A percentile compares a stretch with the other conserved stretches of the same genome.
phyloP scores from a whole-genome alignment of 2,329 filamentous ascomycete species.

The Dendryphion nanum region DNA sequence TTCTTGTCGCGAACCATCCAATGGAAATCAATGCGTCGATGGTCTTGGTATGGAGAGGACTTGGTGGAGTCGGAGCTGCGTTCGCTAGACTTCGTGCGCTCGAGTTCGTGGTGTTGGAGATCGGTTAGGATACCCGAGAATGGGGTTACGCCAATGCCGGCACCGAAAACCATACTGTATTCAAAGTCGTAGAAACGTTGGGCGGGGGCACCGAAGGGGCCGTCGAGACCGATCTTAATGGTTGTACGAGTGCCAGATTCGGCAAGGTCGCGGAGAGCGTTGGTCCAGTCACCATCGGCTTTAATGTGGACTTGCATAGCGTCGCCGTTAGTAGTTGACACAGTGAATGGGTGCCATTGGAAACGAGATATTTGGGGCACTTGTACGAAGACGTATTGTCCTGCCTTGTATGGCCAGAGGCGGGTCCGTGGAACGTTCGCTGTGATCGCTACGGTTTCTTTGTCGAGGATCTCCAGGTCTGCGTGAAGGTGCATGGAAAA shows the following conservation, averaged over 20 bases:
- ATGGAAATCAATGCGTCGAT: conserved; percentile 58
- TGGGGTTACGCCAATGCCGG: conserved; percentile 59
- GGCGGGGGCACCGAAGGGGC: conserved; percentile 58
- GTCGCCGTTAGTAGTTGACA: conserved; percentile 54
- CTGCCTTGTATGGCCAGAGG: conserved; percentile 56
- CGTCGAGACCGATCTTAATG: conserved; percentile 56
- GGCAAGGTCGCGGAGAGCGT: conserved; percentile 45
- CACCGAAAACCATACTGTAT: conserved; percentile 56
- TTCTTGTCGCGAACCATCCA: conserved; percentile 61
- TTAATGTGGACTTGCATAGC: conserved; percentile 59
- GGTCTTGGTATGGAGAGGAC: conserved; percentile 32
- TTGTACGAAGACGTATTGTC: conserved; percentile 58
- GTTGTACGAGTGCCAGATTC: conserved; percentile 34
- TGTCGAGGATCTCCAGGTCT: conserved; percentile 50
- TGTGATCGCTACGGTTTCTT: conserved; percentile 53
- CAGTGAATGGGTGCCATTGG: conserved; percentile 61
- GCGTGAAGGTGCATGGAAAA: conserved; percentile 51
- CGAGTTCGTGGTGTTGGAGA: conserved; percentile 48
- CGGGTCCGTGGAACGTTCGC: conserved; percentile 49
- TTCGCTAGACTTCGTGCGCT: conserved; percentile 13
- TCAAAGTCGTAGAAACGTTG: conserved; percentile 59
- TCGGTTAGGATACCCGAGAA: conserved; percentile 59
- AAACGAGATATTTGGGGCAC: conserved; percentile 54
- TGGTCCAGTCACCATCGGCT: conserved; percentile 58
- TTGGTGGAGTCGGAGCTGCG: background rate